Evolutionary conservation across 192 early-diverging fungal genomes (phyloP), one percentile per base, ranked within the genome.

Genomic region (Coemansia sp.): DNA sequence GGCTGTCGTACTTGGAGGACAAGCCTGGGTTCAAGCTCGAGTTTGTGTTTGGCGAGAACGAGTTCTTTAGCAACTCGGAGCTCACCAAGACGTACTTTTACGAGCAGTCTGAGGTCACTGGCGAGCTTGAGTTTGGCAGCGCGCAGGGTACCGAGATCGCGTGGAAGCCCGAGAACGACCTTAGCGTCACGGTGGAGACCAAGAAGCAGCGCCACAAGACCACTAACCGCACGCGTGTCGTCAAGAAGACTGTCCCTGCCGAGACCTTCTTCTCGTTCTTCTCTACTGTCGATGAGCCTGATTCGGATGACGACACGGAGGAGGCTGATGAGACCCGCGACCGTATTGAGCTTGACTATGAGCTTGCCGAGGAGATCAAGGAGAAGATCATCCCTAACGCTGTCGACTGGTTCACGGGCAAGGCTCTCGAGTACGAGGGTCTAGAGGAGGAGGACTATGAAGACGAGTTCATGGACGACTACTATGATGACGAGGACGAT

Each of bases 231-330:
- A 96, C 94, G 44, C 94, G 98, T 47, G 90, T 96, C 35, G 93
- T 98, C 78, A 99, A 97, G 90, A 94, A 92, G 73, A 95, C 94
- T 38, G 95, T 98, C 37, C 97, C 94, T 26, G 88, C 93, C 37
- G 94, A 95, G 64, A 95, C 96, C 62, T 99, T 99, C 90, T 99
- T 99, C 88, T 89, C 86, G 60, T 98, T 98, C 90, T 99, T 99
- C 85, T 88, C 75, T 33, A 87, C 84, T 32, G 89, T 92, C 14
- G 89, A 91, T 30, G 91, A 92, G 73, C 91, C 88, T 37, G 90
- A 89, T 26, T 86, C 85, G 19, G 91, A 92, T 10, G 87, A 91
- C 39, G 87, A 90, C 59, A 86, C 87, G 46, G 93, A 92, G 23
- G 86, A 89, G 40, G 89, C 86, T 47, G 90, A 93, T 60, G 88